Evolutionary conservation across 192 early-diverging fungal species (phyloP), one percentile per base, ranked within the genome.

Genomic region (Podila verticillata): DNA sequence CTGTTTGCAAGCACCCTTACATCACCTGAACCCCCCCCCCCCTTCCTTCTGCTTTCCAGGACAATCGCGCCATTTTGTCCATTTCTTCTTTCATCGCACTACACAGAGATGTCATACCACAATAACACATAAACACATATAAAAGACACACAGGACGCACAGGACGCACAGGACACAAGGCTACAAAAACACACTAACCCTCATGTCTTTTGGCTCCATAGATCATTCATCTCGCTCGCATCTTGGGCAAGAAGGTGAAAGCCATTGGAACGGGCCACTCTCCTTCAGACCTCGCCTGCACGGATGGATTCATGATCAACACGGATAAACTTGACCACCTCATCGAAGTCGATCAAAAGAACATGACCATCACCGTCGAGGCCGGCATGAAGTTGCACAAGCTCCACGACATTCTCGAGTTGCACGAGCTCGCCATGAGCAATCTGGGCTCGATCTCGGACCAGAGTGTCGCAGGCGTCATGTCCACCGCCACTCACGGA

Each of bases 381-480:
- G 89, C 88, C 3, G 92, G 93, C 17, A 90, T 91, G 69, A 85
- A 87, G 57, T 48, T 94, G 39, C 83, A 89, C 56, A 75, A 89
- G 59, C 72, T 94, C 47, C 89, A 94, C 68, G 51, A 80, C 10
- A 69, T 83, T 63, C 71, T 94, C 29, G 68, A 81, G 61, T 74
- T 89, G 6, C 82, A 89, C 28, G 83, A 77, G 0, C 59, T 94
- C 71, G 91, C 93, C 6, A 64, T 94, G 72, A 91, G 89, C 74
- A 88, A 86, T 67, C 68, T 94, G 28, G 92, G 92, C 2, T 90
- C 91, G 20, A 93, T 94, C 61, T 92, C 91, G 5, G 93, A 94
- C 54, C 92, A 93, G 68, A 90, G 87, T 65, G 74, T 93, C 3
- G 90, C 89, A n/a, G 92, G 93, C 9, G 83, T 89, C 1, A 93